Base-by-base conservation (phyloP, 352 stramenopile genomes). In the Phytophthora palmivora region DNA sequence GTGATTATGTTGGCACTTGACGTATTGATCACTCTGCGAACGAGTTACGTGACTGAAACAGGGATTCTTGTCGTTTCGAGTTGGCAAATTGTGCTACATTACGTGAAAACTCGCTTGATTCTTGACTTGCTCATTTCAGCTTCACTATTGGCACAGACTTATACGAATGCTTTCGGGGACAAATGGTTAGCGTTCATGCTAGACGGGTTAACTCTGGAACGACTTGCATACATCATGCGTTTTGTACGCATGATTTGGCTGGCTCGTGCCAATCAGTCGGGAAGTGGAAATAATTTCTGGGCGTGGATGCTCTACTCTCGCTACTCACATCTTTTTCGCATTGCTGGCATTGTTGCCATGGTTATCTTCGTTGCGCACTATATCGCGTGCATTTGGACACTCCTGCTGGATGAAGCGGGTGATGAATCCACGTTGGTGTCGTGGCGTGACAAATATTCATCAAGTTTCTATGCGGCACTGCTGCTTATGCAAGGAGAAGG, bases 401-500 rank as follows among this genome's bases (percentile, higher is more conserved):
- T 59, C 0, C 19, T 72, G 19, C 10, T 68, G 1, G 33, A 39
- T 3, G 57, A 60, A 11, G 39, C 18, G 0, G 39, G 57, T 11
- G 32, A 22, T 32, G 22, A 15, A 2, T 24, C 53, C 11, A n/a
- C 49, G 0, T 22, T 1, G 1, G 2, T 11, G 6, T 59, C 47
- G 1, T 49, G 46, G 41, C 22, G 7, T 2, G 58, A 76, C 1
- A 14, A 67, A 26, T 85, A 89, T 33, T 53, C 67, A 0, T 14
- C 36, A 0, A 76, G 60, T 47, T 84, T 88, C 26, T 88, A 90
- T 45, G 50, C 75, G 0, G 66, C 71, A 2, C 45, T 91, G 5
- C 55, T 81, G 24, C 44, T 90, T 8, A 55, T 92, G 0, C 78
- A 89, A 9, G 82, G 82, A 21, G 72, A 94, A 21, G 80, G 78